phyloP scores from a whole-genome alignment of 257 asterid species.

The Asclepias syriaca region DNA sequence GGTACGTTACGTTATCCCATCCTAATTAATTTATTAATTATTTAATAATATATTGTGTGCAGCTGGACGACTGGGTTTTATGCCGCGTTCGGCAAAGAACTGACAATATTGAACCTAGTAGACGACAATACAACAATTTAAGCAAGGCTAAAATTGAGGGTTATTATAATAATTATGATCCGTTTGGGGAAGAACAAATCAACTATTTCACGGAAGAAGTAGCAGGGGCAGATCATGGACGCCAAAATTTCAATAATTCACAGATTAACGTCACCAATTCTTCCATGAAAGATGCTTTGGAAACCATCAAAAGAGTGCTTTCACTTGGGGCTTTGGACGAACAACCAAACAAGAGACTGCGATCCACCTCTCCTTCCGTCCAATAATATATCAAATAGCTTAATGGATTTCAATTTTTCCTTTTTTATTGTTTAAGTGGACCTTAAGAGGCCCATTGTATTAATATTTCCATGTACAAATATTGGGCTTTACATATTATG shows the following conservation, averaged over 20 bases:
- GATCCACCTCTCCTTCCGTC: neutral
- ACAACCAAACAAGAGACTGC: conserved; percentile 11
- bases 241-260: neutral
- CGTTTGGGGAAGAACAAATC: neutral
- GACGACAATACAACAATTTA: neutral
- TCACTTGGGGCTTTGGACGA: conserved; percentile 27
- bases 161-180: neutral
- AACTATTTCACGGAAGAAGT: neutral
- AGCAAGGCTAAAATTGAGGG: neutral
- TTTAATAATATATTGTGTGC: neutral
- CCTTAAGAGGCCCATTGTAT: too few species aligned
- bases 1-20: conserved; percentile 10
- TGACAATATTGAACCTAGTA: neutral
- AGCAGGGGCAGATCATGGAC: neutral
- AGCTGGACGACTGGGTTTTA: conserved; percentile 34
- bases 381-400: too few species aligned
- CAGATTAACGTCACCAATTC: neutral
- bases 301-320: conserved; percentile 25
- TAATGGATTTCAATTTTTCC: too few species aligned
- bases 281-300: conserved; percentile 18
- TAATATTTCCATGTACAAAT: too few species aligned
- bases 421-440: too few species aligned
- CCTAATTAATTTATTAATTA: too few species aligned
- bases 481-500: too few species aligned
- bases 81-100: conserved; percentile 27